Base-by-base conservation (phyloP, 768 basidiomycete species). In the Baorangia bicolor region DNA sequence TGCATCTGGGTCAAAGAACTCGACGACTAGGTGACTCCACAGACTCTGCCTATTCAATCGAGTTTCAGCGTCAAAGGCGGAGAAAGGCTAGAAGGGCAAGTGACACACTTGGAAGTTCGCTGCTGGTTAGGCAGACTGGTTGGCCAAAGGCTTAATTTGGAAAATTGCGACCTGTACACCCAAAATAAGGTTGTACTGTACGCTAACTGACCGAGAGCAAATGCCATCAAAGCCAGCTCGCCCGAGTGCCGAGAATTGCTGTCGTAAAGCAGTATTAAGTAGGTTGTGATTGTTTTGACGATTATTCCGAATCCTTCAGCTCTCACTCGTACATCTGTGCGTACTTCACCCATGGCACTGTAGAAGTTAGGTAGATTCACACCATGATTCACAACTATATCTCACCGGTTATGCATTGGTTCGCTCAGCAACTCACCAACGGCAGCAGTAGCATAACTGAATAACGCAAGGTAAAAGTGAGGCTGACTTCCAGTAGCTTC, bases 261-360 rank as follows among this genome's bases (percentile, higher is more conserved):
- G 64, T 85, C 83, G 54, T 78, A 74, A 2, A 86, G 68, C 27
- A 98, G 76, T 2, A 85, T 74, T 5, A 80, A 59, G 57, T 97
- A 87, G 0, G 94, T 93, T 11, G 78, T 74, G 10, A 90, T 49
- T 1, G 92, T 86, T 73, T 92, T 94, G 42, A 73, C 60, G 11
- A 87, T 82, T 9, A 97, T 87, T 20, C 88, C 94, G 2, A 81
- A 72, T 3, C 93, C 97, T 74, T 99, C 96, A 3, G 94, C 92
- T 40, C 82, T 81, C 0, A 98, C 88, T 31, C 97, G 81, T 10
- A 89, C 73, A 25, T 78, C 74, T 30, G 93, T 87, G 50, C 81
- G 78, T 21, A 88, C 76, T 57, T 88, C 81, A 45, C 78, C 73
- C 77, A 90, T 87, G 5, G 86, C 87, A 64, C 82, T 90, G 65